Percentiles rank a stretch among this genome's conserved stretches.
Evolutionary conservation across 805 yeast species (phyloP).

Genomic region (Yarrowia sp.): DNA sequence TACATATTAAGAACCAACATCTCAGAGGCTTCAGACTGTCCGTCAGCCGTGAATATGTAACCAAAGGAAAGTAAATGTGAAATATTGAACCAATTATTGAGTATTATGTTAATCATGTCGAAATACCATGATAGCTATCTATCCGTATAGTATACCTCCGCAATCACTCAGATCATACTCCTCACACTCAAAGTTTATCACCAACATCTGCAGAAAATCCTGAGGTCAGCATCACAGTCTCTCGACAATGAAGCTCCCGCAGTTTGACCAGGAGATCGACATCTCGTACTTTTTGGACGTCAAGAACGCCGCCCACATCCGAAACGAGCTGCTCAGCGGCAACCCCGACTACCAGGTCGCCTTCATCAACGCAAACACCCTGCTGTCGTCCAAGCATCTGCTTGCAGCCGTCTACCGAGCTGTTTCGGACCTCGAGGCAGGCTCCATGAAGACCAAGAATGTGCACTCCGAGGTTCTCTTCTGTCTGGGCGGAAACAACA

Average conservation of each 20-base stretch:
- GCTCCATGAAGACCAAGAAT: constrained; percentile 55
- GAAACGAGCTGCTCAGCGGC: constrained; percentile 46
- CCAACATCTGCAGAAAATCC: no score
- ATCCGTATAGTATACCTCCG: no score
- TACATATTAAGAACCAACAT: no score
- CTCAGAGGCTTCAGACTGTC: no score
- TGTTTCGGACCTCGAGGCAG: constrained; percentile 50
- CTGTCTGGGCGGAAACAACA: constrained; percentile 55
- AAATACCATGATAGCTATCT: no score
- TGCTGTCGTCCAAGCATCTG: constrained; percentile 62
- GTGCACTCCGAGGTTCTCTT: constrained; percentile 71
- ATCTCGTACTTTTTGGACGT: constrained; percentile 40
- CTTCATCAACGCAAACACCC: constrained; percentile 57
- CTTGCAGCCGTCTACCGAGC: constrained; percentile 60
- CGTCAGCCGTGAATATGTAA: no score
- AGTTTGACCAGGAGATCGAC: constrained; percentile 1
- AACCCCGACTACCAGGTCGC: constrained; percentile 57
- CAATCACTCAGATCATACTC: no score
- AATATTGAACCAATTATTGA: no score
- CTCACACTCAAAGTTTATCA: no score
- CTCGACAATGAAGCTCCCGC: constrained; percentile 6
- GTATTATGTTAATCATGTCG: no score
- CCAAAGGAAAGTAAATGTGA: no score
- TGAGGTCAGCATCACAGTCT: no score
- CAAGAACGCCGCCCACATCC: constrained; percentile 46